These are phyloP conservation scores for Russula lepida DNA, from an alignment of 768 basidiomycete genomes.

Conservation along the genomic window DNA sequence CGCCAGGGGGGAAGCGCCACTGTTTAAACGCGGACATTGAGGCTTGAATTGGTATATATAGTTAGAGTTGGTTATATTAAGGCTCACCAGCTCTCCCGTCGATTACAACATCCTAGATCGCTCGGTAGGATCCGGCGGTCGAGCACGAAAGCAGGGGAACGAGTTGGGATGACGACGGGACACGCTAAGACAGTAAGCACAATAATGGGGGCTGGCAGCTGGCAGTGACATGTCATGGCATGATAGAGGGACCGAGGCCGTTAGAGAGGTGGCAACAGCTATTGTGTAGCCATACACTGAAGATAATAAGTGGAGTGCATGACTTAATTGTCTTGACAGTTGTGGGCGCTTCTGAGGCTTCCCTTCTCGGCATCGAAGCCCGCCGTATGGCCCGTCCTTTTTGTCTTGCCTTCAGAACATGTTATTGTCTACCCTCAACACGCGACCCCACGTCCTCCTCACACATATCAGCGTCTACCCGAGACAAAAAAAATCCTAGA, in stretches of 20 bases:
- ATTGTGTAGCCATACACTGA: neutral
- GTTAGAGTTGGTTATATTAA: neutral
- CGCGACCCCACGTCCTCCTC: neutral
- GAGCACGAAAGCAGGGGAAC: too few species aligned
- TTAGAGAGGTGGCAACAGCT: neutral
- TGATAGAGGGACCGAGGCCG: neutral
- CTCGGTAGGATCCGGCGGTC: too few species aligned
- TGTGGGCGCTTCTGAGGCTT: neutral
- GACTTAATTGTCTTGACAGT: slow-evolving; percentile 14
- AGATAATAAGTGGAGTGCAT: neutral
- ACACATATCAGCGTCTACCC: neutral
- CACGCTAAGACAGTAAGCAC: neutral
- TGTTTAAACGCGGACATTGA: too few species aligned
- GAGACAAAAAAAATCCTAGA: slow-evolving; percentile 11
- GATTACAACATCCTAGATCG: neutral
- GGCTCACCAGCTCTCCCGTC: too few species aligned
- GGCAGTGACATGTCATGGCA: neutral
- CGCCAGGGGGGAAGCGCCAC: neutral
- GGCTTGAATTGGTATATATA: too few species aligned
- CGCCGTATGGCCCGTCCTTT: slow-evolving; percentile 13
- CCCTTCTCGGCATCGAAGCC: slow-evolving; percentile 9
- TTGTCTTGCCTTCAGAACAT: slow-evolving; percentile 17
- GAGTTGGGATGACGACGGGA: neutral
- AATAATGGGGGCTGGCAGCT: neutral
- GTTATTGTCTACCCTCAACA: slow-evolving; percentile 14